A percentile compares a stretch with the other conserved stretches of the same genome.
phyloP scores from a whole-genome alignment of 75 land plant genomes.

The Picea glauca region DNA sequence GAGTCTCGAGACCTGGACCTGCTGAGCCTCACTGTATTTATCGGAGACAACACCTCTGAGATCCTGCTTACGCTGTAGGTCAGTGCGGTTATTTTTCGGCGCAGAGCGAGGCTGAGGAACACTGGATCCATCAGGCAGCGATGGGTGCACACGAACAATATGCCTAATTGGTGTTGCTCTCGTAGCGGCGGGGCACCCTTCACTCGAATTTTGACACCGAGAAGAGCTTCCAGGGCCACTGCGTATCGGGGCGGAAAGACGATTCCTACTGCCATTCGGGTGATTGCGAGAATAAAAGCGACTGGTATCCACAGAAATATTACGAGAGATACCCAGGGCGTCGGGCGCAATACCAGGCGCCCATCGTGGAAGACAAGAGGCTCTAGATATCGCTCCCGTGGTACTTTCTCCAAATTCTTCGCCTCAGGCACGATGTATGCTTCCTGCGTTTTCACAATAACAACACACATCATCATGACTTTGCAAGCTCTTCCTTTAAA shows the following conservation, averaged over 20 bases:
- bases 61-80: conserved; percentile 21
- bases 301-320: conserved; percentile 28
- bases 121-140: conserved; percentile 24
- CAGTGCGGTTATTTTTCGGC: conserved; percentile 11
- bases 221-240: neutral
- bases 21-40: conserved; percentile 23
- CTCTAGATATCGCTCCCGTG: conserved; percentile 8
- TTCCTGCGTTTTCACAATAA: neutral
- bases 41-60: conserved; percentile 30
- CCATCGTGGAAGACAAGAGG: conserved; percentile 41
- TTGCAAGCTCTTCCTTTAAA: neutral
- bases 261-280: conserved; percentile 3
- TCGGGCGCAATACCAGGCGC: conserved; percentile 19
- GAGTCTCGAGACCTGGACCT: conserved; percentile 11
- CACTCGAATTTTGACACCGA: conserved; percentile 12
- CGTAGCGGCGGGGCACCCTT: conserved; percentile 8
- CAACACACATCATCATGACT: neutral
- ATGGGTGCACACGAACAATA: conserved; percentile 30
- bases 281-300: conserved; percentile 13
- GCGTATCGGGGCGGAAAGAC: neutral
- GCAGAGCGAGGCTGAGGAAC: conserved; percentile 10
- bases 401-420: conserved; percentile 4
- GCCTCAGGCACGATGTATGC: conserved; percentile 2
- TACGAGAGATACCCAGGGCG: conserved; percentile 14
- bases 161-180: neutral